A percentile compares a stretch with the other conserved stretches of the same genome.
Conservation (phyloP, 345 rosid genomes). For the Moricandia arvensis region DNA sequence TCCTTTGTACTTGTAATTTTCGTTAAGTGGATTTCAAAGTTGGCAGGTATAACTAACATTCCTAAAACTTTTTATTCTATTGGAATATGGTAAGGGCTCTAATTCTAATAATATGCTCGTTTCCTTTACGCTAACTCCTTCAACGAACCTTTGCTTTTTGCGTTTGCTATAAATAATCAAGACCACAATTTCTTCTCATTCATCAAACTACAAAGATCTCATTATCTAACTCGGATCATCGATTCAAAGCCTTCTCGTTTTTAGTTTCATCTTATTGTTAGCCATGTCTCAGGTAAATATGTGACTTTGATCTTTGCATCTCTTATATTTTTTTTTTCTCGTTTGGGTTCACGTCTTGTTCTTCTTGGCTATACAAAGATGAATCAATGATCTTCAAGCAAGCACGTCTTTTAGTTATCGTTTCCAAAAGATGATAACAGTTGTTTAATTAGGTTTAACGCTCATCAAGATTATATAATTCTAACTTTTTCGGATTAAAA, state of each 20-base stretch:
- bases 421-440: not conserved
- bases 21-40: conserved; percentile 18
- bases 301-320: not conserved
- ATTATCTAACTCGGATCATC: not conserved
- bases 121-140: conserved; percentile 41
- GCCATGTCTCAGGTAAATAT: conserved; percentile 34
- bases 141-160: conserved; percentile 28
- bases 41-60: conserved; percentile 33
- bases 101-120: conserved; percentile 17
- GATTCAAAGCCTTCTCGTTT: conserved; percentile 2
- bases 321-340: not conserved
- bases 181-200: conserved; percentile 14
- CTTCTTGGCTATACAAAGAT: not conserved
- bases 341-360: not conserved
- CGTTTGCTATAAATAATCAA: conserved; percentile 27
- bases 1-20: not conserved
- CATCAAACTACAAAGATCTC: conserved; percentile 15
- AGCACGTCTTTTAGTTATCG: not conserved
- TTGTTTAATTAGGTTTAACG: not conserved
- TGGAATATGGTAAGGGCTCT: conserved; percentile 22
- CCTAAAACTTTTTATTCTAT: conserved; percentile 4
- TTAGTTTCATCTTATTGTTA: conserved; percentile 13
- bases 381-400: not conserved
- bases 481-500: not conserved
- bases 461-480: not conserved